Evolutionary conservation across 2,329 filamentous ascomycete genomes (phyloP), one percentile per base, ranked within the genome.

Genomic region (Aspergillus transmontanensis): DNA sequence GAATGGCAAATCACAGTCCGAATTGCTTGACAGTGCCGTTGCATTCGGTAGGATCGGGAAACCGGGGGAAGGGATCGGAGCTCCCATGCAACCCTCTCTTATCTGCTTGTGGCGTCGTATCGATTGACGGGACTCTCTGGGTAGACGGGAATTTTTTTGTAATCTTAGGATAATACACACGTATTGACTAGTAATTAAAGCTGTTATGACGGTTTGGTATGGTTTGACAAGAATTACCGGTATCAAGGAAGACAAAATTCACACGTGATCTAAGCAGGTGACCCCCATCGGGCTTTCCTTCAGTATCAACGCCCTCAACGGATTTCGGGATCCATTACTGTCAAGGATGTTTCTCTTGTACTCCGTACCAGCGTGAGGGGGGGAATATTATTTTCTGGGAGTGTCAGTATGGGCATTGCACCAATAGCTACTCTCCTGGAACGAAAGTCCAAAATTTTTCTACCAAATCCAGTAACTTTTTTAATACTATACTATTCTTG

Each of bases 31-130:
- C 62, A 63, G 43, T 64, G 59, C 61, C 32, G 68, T 75, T 73
- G 73, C 73, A 75, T 75, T 66, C 69, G 70, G 70, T 63, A 62
- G 65, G 66, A 60, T 69, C 64, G 64, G 64, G 59, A 69, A 68
- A 66, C 57, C 65, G 63, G 65, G 61, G 65, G 30, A n/a, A 65
- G 58, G 51, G 46, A 41, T n/a, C 39, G 39, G 39, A 41, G 16
- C 39, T 16, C 26, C 23, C 57, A 59, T 73, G 72, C 64, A 72
- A 74, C 72, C 68, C 58, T 69, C 58, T 61, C 65, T 62, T 39
- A 50, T 36, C 45, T n/a, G 45, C 26, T 11, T 11, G 21, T 39
- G 57, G 48, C 57, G 67, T 72, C 43, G 69, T 57, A 71, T 61
- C 26, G 16, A 32, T 43, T 19, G 45, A 23, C 10, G 43, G 43